A percentile compares a stretch with the other conserved stretches of the same genome.
These are phyloP conservation scores for Vitis amurensis DNA, from an alignment of 164 flowering plant genomes.

Conservation along the genomic window DNA sequence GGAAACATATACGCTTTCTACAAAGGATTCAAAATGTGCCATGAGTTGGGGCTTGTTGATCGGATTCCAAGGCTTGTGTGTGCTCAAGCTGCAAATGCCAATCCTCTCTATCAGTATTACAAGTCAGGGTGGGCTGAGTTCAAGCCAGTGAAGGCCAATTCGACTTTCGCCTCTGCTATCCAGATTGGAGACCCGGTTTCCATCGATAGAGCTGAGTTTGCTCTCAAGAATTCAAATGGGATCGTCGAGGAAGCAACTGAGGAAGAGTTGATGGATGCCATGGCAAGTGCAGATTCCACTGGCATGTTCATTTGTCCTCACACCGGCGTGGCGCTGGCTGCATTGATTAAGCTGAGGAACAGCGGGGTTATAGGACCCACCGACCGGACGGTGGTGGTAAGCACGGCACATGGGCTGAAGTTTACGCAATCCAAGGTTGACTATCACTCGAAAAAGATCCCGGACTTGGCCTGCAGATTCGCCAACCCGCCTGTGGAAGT, in stretches of 20 bases:
- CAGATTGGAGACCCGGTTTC: constrained; percentile 96
- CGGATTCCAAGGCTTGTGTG: constrained; percentile 76
- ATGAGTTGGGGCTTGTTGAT: constrained; percentile 78
- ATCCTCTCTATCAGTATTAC: constrained; percentile 74
- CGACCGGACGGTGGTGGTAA: constrained; percentile 87
- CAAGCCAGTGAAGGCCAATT: constrained; percentile 54
- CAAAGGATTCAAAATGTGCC: constrained; percentile 90
- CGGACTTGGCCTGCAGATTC: constrained; percentile 59
- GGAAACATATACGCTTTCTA: constrained; percentile 93
- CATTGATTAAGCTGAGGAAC: constrained; percentile 70
- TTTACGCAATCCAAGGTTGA: constrained; percentile 86
- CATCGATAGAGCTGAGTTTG: constrained; percentile 83
- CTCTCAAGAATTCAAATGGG: constrained; percentile 64
- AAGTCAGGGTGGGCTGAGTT: constrained; percentile 71
- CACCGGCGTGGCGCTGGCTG: constrained; percentile 87
- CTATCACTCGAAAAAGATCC: constrained; percentile 63
- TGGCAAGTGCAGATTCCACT: constrained; percentile 78
- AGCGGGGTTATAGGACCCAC: constrained; percentile 63
- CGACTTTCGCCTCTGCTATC: constrained; percentile 88
- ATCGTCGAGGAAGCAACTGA: constrained; percentile 93
- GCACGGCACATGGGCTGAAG: constrained; percentile 91
- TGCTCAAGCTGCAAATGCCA: constrained; percentile 91
- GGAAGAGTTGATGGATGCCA: constrained; percentile 90
- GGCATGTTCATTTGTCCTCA: constrained; percentile 95
- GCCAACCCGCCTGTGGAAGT: constrained; percentile 65